phyloP scores from a whole-genome alignment of 768 basidiomycete species.

The Vararia minispora region DNA sequence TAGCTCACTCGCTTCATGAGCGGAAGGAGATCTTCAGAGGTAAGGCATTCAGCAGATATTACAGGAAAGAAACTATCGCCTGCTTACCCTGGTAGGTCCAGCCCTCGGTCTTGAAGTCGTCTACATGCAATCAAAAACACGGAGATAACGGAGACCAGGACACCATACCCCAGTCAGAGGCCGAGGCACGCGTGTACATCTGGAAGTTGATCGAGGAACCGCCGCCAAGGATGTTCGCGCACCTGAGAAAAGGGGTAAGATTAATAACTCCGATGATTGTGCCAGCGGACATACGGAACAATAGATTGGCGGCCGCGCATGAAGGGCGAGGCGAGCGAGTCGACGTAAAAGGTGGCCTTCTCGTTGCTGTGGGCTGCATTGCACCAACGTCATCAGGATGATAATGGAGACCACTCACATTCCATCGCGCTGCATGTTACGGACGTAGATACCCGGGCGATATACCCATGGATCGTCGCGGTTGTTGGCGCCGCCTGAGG shows the following conservation, averaged over 20 bases:
- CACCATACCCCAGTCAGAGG: slow-evolving; percentile 56
- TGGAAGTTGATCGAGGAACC: slow-evolving; percentile 59
- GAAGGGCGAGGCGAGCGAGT: slow-evolving; percentile 44
- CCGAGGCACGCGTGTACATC: slow-evolving; percentile 38
- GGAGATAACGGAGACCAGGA: neutral
- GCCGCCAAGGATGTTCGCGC: slow-evolving; percentile 38
- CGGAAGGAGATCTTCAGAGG: slow-evolving; percentile 45
- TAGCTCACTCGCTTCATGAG: slow-evolving; percentile 53
- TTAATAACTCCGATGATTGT: neutral
- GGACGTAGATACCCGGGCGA: slow-evolving; percentile 57
- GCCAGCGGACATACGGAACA: slow-evolving; percentile 40
- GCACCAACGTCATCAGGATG: neutral
- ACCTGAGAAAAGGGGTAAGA: slow-evolving; percentile 25
- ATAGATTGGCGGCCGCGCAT: slow-evolving; percentile 55
- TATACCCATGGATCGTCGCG: slow-evolving; percentile 70
- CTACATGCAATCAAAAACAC: slow-evolving; percentile 21
- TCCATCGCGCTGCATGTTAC: slow-evolving; percentile 62
- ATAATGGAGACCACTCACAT: slow-evolving; percentile 29
- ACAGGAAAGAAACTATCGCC: too few relatives aligned
- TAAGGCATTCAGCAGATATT: too few relatives aligned
- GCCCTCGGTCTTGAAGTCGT: slow-evolving; percentile 63
- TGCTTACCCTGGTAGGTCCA: slow-evolving; percentile 50
- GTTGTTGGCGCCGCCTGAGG: slow-evolving; percentile 54
- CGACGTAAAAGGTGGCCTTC: slow-evolving; percentile 63
- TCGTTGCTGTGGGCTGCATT: slow-evolving; percentile 39